Conservation (phyloP, 2,329 filamentous ascomycete genomes). For the Lasiodiplodia sp. region DNA sequence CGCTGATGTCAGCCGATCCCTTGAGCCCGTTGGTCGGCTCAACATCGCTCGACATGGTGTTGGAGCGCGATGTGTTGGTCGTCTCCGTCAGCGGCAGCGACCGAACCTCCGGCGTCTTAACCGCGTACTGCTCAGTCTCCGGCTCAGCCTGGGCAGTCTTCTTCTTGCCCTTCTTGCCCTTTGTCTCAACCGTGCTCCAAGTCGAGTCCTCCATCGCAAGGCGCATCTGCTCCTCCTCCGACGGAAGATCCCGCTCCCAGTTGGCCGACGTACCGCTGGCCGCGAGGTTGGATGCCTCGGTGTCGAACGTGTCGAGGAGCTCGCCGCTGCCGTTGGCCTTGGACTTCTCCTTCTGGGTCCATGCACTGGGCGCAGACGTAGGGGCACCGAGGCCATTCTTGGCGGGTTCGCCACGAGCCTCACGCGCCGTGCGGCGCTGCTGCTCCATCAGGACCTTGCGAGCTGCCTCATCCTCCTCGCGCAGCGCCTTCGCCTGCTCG, state of each 20-base stretch:
- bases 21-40: constrained; percentile 19
- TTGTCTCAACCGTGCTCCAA: constrained; percentile 67
- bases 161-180: constrained; percentile 63
- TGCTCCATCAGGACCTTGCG: constrained; percentile 80
- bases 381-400: constrained; percentile 73
- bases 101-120: constrained; percentile 44
- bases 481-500: constrained; percentile 76
- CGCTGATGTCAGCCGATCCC: constrained; percentile 24
- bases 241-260: constrained; percentile 58
- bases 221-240: constrained; percentile 68
- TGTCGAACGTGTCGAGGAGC: constrained; percentile 61
- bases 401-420: constrained; percentile 81
- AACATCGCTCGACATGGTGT: constrained; percentile 28
- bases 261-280: constrained; percentile 51
- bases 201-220: constrained; percentile 60
- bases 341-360: constrained; percentile 51
- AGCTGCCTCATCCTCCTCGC: constrained; percentile 79
- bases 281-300: constrained; percentile 45
- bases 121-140: constrained; percentile 37
- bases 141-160: constrained; percentile 47
- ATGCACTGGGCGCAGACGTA: constrained; percentile 61
- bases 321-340: constrained; percentile 36
- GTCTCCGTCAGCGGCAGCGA: constrained; percentile 47
- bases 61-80: constrained; percentile 28
- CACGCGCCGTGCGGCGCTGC: constrained; percentile 81